These are phyloP conservation scores for Mucor piriformis DNA, from an alignment of 371 early-diverging fungal genomes.

Conservation along the genomic window DNA sequence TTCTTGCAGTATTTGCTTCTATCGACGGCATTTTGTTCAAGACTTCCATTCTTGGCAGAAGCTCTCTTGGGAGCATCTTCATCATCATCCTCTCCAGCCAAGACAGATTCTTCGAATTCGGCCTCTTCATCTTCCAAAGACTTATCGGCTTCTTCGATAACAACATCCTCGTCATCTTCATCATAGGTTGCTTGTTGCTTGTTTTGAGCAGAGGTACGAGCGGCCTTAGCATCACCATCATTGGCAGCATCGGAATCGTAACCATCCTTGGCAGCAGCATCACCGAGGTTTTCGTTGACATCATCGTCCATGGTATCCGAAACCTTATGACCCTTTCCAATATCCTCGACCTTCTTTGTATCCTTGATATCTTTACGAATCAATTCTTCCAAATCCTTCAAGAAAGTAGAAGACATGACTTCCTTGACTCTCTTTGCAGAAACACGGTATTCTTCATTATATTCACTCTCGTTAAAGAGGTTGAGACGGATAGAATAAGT, in stretches of 20 bases:
- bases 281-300: slow-evolving; percentile 60
- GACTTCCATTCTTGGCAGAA: slow-evolving; percentile 15
- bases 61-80: slow-evolving; percentile 54
- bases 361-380: slow-evolving; percentile 62
- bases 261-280: slow-evolving; percentile 31
- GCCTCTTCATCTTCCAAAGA: slow-evolving; percentile 57
- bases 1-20: slow-evolving; percentile 63
- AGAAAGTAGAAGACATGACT: slow-evolving; percentile 74
- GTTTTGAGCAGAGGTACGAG: slow-evolving; percentile 57
- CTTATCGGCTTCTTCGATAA: slow-evolving; percentile 61
- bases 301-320: slow-evolving; percentile 21
- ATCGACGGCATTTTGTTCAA: slow-evolving; percentile 48
- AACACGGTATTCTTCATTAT: slow-evolving; percentile 80
- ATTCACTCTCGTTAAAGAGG: slow-evolving; percentile 82
- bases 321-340: slow-evolving; percentile 44
- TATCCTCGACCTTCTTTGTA: slow-evolving; percentile 54
- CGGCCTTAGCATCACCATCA: slow-evolving; percentile 75
- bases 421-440: slow-evolving; percentile 66
- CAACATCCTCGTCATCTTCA: slow-evolving; percentile 58
- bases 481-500: slow-evolving; percentile 80
- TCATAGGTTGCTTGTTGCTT: slow-evolving; percentile 75
- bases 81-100: slow-evolving; percentile 57
- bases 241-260: slow-evolving; percentile 57
- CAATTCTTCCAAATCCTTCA: slow-evolving; percentile 71
- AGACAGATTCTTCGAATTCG: slow-evolving; percentile 55